These are phyloP conservation scores for Lentinula boryana DNA, from an alignment of 768 basidiomycete species.

Conservation along the genomic window DNA sequence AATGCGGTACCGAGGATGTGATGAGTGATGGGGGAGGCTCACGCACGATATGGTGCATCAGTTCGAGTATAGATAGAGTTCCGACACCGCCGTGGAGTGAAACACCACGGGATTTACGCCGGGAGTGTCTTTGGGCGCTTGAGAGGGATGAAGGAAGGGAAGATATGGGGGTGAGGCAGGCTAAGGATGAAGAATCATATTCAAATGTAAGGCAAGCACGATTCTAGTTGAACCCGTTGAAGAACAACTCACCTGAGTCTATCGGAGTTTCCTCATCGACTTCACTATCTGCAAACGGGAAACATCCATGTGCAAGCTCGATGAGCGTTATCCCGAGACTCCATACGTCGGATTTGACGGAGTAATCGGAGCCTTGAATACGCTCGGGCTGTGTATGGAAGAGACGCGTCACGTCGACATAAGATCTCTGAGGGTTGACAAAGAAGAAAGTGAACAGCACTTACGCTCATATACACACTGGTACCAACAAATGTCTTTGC, in stretches of 20 bases:
- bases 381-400: slow-evolving; percentile 78
- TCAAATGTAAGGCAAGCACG: too few species aligned
- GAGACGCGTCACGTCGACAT: background rate
- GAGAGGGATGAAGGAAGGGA: background rate
- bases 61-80: slow-evolving; percentile 97
- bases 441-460: slow-evolving; percentile 21
- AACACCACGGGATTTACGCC: slow-evolving; percentile 61
- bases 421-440: background rate
- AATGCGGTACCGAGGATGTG: slow-evolving; percentile 12
- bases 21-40: slow-evolving; percentile 91
- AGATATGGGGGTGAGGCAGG: background rate
- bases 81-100: slow-evolving; percentile 89
- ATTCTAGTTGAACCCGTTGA: background rate
- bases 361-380: slow-evolving; percentile 97
- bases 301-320: slow-evolving; percentile 95
- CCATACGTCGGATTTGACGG: slow-evolving; percentile 99
- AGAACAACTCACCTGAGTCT: background rate
- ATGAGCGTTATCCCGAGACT: slow-evolving; percentile 95
- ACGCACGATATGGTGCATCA: slow-evolving; percentile 97
- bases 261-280: background rate
- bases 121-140: background rate
- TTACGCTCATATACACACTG: slow-evolving; percentile 98
- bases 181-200: background rate
- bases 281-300: slow-evolving; percentile 81
- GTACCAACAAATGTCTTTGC: slow-evolving; percentile 99